Conservation (phyloP, 257 asterid species). For the Cynanchum wilfordii region DNA sequence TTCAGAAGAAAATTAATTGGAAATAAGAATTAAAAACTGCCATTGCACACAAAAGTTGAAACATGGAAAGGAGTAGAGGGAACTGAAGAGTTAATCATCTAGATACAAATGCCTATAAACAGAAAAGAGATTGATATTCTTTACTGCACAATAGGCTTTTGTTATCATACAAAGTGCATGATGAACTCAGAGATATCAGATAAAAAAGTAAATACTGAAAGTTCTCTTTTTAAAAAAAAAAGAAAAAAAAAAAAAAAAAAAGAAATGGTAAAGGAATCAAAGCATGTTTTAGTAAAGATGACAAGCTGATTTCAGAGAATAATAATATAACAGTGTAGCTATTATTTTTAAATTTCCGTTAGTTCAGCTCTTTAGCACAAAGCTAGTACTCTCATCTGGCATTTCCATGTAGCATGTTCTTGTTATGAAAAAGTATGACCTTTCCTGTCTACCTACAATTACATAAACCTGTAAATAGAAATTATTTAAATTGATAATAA, state of each 20-base stretch:
- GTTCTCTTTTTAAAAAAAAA: too few species aligned
- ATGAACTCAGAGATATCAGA: neutral
- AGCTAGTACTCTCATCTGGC: neutral
- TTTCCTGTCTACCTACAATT: neutral
- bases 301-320: neutral
- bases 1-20: slow-evolving; percentile 27
- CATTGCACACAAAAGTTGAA: neutral
- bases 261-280: too few species aligned
- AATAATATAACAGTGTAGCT: neutral
- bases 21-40: neutral
- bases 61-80: neutral
- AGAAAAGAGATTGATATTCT: too few species aligned
- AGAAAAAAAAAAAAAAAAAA: too few species aligned
- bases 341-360: neutral
- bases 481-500: neutral
- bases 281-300: neutral
- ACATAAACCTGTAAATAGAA: neutral
- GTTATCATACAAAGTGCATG: too few species aligned
- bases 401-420: neutral
- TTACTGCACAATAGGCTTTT: too few species aligned
- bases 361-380: neutral
- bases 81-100: neutral
- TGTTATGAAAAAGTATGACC: neutral
- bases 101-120: too few species aligned
- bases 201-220: neutral